Evolutionary conservation across 2,329 filamentous ascomycete genomes (phyloP), one percentile per base, ranked within the genome.

Genomic region (Cladosporium sp.): DNA sequence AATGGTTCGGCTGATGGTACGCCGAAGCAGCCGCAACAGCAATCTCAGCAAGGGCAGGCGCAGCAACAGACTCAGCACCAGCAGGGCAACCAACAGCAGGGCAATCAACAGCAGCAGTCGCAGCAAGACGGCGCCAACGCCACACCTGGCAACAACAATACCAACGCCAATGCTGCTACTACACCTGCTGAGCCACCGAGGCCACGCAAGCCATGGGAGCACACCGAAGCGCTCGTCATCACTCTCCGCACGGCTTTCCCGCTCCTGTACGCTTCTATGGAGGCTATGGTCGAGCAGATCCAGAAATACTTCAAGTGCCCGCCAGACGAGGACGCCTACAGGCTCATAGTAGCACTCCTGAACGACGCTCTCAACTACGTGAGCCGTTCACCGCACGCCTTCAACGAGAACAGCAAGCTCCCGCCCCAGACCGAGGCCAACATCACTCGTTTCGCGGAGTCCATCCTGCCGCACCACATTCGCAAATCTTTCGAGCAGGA

Each of bases 221-320:
- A 95, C 62, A 92, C 90, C 0, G 93, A 98, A 61, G 91, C 97
- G 67, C 89, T 98, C 56, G 90, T 95, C 79, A 87, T 90, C 33
- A 87, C 90, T 31, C 83, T 98, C 50, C 97, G 98, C 77, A 97
- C 93, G 6, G 91, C 92, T 0, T 98, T 97, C 77, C 93, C 93
- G 19, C 79, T 99, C 14, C 80, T 99, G 61, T 93, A 95, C 9
- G 76, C 97, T 41, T 96, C 92, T 0, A 97, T 99, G 93, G 93
- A 99, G 74, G 95, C 92, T 0, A 98, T 97, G 90, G 91, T 97
- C 31, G 93, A 98, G 67, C 92, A 97, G 71, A 95, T 98, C 54
- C 87, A 93, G 70, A 97, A 97, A 77, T 87, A 97, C 72, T 98
- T 98, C 81, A 98, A 98, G 73, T 97, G 93, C 64, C 92, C 92